Base-by-base conservation (phyloP, 2,329 filamentous ascomycete genomes). In the Achaetomium macrosporum region DNA sequence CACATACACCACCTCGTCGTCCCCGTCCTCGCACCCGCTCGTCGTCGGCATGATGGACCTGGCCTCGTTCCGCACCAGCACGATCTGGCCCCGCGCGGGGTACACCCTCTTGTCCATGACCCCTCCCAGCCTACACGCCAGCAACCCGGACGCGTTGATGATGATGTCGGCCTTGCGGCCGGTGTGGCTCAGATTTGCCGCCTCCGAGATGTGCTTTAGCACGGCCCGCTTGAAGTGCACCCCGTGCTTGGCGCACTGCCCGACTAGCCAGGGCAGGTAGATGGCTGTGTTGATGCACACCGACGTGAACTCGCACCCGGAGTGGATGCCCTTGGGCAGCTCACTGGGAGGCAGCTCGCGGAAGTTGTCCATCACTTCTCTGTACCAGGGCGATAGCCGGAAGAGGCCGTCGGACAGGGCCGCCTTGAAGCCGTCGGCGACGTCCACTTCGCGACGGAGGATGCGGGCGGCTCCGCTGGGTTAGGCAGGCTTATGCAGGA, bases 231-330 rank as follows among this genome's bases (percentile, higher is more conserved):
- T 79, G 63, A 92, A 73, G 1, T 82, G 73, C 7, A 88, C 86
- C 29, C 89, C 88, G 52, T 83, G 81, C 61, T 82, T 83, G 29
- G 87, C 76, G 67, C 89, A 95, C 71, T 93, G 85, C 0, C 88
- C 87, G 0, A 88, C 74, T 0, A 97, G 83, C 82, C 88, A 96
- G 4, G 88, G 83, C 2, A 96, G 81, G 70, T 96, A 97, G 53
- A 96, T 71, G 40, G 87, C 82, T 0, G 88, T 88, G 71, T 97
- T 96, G 68, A 96, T 92, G 71, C 91, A 96, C 39, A 96, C 84
- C 1, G 88, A 92, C 8, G 82, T 89, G 68, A 93, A 96, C 51
- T 78, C 75, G 47, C 82, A 87, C 20, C 83, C 90, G 11, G 85
- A 86, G 55, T 90, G 84, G 49, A 85, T 79, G 16, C 80, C 87